Evolutionary conservation across 768 basidiomycete species (phyloP).

Genomic region (Pilatotrama ljubarskyi): DNA sequence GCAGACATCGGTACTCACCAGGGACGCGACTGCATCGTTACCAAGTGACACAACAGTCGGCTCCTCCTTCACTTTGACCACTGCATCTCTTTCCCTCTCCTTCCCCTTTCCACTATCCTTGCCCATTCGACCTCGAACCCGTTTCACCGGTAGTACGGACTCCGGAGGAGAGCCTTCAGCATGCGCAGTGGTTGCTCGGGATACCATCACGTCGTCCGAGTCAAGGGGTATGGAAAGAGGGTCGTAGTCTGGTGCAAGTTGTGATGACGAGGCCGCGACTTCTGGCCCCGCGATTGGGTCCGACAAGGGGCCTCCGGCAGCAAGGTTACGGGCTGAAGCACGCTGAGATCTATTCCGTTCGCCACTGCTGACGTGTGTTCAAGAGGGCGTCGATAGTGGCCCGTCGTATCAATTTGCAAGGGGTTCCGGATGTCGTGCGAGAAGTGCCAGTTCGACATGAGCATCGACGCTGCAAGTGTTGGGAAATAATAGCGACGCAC

Average conservation of each 20-base stretch:
- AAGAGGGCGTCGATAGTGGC: neutral
- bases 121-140: slow-evolving; percentile 3
- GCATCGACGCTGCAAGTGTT: slow-evolving; percentile 21
- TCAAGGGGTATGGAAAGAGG: slow-evolving; percentile 53
- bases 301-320: slow-evolving; percentile 13
- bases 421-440: neutral
- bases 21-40: slow-evolving; percentile 34
- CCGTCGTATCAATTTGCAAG: neutral
- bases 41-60: slow-evolving; percentile 39
- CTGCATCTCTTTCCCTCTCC: slow-evolving; percentile 41
- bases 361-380: slow-evolving; percentile 7
- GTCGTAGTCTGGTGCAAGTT: slow-evolving; percentile 56
- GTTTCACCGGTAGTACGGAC: slow-evolving; percentile 7
- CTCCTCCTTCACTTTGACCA: slow-evolving; percentile 48
- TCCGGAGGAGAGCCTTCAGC: slow-evolving; percentile 27
- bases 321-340: slow-evolving; percentile 29
- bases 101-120: slow-evolving; percentile 45
- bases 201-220: slow-evolving; percentile 57
- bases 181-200: slow-evolving; percentile 56
- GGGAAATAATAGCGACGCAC: slow-evolving; percentile 45
- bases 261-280: slow-evolving; percentile 41
- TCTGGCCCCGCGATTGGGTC: slow-evolving; percentile 21
- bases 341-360: slow-evolving; percentile 29
- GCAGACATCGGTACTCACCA: slow-evolving; percentile 34
- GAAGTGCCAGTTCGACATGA: slow-evolving; percentile 8